Percentiles rank a stretch among this genome's conserved stretches.
Conservation (phyloP, 352 stramenopile species). For the Pythium aquatile region DNA sequence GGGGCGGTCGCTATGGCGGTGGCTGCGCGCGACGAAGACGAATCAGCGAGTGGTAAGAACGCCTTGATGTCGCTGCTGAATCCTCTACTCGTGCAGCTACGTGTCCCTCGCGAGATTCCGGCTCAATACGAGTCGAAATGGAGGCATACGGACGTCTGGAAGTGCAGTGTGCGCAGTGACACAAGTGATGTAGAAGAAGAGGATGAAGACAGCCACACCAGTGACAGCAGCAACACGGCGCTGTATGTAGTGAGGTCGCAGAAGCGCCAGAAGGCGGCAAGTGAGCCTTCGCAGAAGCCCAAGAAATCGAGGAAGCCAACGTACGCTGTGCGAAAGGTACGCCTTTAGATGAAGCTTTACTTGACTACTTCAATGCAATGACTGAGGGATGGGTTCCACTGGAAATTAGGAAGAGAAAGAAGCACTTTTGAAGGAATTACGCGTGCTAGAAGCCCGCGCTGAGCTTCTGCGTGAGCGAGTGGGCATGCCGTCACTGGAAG, state of each 20-base stretch:
- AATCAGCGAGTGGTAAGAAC: neutral
- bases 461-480: conserved; percentile 5
- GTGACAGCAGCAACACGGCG: neutral
- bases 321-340: conserved; percentile 12
- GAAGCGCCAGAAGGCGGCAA: neutral
- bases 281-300: neutral
- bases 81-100: conserved; percentile 2
- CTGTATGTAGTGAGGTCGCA: neutral
- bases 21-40: neutral
- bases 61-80: conserved; percentile 3
- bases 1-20: neutral
- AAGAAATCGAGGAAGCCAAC: conserved; percentile 16
- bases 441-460: conserved; percentile 1
- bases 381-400: too few relatives aligned
- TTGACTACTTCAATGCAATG: neutral
- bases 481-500: conserved; percentile 4
- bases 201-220: neutral
- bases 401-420: conserved; percentile 17
- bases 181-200: neutral
- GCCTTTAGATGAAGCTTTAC: too few relatives aligned
- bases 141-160: neutral
- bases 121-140: neutral
- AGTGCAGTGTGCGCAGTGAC: neutral
- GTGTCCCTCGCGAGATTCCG: neutral
- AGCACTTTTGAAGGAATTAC: conserved; percentile 13